These are phyloP conservation scores for Leccinum subgranulosum DNA, from an alignment of 768 basidiomycete species.

Conservation along the genomic window DNA sequence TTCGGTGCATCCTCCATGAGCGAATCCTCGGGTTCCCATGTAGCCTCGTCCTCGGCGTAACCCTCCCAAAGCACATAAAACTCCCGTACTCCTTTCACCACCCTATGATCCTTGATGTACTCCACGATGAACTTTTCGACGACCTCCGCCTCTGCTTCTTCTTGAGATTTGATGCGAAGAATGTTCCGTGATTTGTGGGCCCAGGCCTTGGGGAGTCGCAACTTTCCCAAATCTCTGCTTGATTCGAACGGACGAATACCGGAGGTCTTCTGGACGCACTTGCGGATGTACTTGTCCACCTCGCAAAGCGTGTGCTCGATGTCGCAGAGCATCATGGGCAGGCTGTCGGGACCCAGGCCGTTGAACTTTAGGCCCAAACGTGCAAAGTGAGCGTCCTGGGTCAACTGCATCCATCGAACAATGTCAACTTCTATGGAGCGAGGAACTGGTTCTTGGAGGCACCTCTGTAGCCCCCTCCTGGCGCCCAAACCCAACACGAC, in stretches of 20 bases:
- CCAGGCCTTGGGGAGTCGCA: conserved; percentile 56
- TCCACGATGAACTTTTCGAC: conserved; percentile 45
- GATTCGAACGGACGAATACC: conserved; percentile 38
- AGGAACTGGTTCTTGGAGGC: conserved; percentile 51
- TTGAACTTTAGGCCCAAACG: conserved; percentile 54
- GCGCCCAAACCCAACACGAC: conserved; percentile 69
- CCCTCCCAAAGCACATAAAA: conserved; percentile 57
- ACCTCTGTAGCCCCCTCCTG: conserved; percentile 59
- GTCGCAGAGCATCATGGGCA: conserved; percentile 63
- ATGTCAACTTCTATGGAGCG: conserved; percentile 51
- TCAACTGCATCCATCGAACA: conserved; percentile 60
- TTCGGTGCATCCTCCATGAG: conserved; percentile 50
- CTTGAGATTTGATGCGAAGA: conserved; percentile 40
- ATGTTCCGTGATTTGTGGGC: conserved; percentile 40
- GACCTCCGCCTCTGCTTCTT: conserved; percentile 27
- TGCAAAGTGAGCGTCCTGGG: conserved; percentile 58
- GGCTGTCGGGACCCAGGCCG: conserved; percentile 45
- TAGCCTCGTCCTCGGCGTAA: conserved; percentile 46
- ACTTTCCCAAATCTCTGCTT: conserved; percentile 23
- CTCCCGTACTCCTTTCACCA: conserved; percentile 34
- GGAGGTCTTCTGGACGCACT: conserved; percentile 21
- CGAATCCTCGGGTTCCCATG: conserved; percentile 54
- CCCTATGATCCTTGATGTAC: conserved; percentile 36
- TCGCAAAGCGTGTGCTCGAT: conserved; percentile 81
- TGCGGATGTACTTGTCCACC: conserved; percentile 71